Conservation (phyloP, 371 early-diverging fungal genomes). For the Catenaria anguillulae region DNA sequence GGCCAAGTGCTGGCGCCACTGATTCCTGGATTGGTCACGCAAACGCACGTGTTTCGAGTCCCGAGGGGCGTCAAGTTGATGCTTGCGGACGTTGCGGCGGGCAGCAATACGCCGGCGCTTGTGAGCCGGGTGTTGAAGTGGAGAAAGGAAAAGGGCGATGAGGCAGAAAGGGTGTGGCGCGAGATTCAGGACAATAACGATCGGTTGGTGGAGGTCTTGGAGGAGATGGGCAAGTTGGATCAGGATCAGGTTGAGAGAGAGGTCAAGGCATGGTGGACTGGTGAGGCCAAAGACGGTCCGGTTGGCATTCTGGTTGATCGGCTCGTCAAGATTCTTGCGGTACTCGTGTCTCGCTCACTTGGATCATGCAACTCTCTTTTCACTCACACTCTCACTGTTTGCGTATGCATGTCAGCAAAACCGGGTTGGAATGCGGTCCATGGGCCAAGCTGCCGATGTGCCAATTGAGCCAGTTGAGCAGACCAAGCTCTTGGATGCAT, state of each 20-base stretch:
- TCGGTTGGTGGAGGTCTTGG: conserved; percentile 25
- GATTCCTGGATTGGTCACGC: no score
- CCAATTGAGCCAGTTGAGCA: conserved; percentile 84
- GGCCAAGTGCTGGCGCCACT: no score
- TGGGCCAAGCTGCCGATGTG: conserved; percentile 57
- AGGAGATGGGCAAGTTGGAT: no score
- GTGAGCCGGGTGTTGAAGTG: conserved; percentile 76
- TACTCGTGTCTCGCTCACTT: no score
- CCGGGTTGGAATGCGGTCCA: conserved; percentile 39
- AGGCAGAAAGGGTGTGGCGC: conserved; percentile 42
- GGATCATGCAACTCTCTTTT: no score
- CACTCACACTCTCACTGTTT: no score
- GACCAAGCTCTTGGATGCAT: conserved; percentile 64
- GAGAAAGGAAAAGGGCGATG: conserved; percentile 48
- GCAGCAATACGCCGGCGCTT: conserved; percentile 81
- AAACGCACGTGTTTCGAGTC: conserved; percentile 39
- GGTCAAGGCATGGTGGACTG: no score
- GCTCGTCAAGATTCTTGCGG: not conserved
- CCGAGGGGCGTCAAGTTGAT: conserved; percentile 58
- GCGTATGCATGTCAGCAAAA: no score
- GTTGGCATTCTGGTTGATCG: not conserved
- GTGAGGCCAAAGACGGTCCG: no score
- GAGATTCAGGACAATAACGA: conserved; percentile 36
- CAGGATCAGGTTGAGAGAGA: no score
- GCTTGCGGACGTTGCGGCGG: conserved; percentile 83